Evolutionary conservation across 2,329 filamentous ascomycete species (phyloP).

Genomic region (Fusarium sp.): DNA sequence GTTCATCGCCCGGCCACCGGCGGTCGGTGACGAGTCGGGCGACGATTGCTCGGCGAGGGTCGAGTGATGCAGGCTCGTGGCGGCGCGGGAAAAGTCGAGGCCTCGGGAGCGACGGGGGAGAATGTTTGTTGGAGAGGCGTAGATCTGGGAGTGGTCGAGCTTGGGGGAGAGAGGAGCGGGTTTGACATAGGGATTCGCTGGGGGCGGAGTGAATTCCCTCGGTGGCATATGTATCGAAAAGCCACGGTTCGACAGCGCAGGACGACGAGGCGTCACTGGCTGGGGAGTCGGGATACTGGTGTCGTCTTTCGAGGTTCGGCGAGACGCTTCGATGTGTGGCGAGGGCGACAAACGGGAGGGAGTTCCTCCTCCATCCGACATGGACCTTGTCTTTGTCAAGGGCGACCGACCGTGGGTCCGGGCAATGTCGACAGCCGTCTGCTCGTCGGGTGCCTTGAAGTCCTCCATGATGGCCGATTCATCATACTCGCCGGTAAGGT

Average conservation of each 20-base stretch:
- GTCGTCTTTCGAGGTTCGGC: constrained; percentile 71
- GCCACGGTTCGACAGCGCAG: constrained; percentile 67
- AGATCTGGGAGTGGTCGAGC: constrained; percentile 82
- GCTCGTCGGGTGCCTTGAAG: constrained; percentile 28
- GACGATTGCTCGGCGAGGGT: constrained; percentile 88
- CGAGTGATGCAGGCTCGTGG: constrained; percentile 93
- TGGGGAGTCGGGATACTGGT: constrained; percentile 58
- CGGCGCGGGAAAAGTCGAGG: constrained; percentile 90
- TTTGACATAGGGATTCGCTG: constrained; percentile 54
- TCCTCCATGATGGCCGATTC: constrained; percentile 50
- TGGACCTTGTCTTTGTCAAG: constrained; percentile 64
- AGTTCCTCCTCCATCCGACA: constrained; percentile 69
- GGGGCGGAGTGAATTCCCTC: constrained; percentile 50
- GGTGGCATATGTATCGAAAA: constrained; percentile 56
- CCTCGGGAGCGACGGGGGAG: constrained; percentile 88
- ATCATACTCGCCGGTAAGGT: constrained; percentile 39
- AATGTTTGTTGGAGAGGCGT: constrained; percentile 86
- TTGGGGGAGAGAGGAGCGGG: constrained; percentile 82
- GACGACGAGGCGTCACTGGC: constrained; percentile 76
- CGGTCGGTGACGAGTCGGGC: constrained; percentile 88
- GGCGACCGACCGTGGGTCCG: constrained; percentile 49
- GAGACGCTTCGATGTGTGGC: constrained; percentile 62
- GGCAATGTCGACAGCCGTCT: constrained; percentile 21
- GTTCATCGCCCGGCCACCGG: constrained; percentile 71
- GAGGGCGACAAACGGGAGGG: constrained; percentile 65